Base-by-base conservation (phyloP, 2,329 filamentous ascomycete species). In the Calonectria montana region DNA sequence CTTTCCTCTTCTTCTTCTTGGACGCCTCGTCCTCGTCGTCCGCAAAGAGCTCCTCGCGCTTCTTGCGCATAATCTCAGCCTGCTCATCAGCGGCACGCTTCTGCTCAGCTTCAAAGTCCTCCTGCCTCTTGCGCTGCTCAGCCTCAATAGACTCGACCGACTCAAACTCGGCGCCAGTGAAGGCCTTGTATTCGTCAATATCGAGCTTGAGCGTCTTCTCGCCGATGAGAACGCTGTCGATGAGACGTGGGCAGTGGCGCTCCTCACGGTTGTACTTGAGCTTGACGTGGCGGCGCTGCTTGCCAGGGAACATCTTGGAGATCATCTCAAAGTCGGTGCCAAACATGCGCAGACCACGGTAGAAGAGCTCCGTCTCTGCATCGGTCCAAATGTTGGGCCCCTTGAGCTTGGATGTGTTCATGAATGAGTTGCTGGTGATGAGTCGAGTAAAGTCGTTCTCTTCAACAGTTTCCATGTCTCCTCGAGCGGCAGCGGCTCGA, bases 301-400 rank as follows among this genome's bases (percentile, higher is more conserved):
- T 91, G 74, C 90, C 89, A 1, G 91, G 90, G 79, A 97, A 96
- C 88, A 95, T 91, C 77, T 91, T 90, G 71, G 90, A 89, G 77
- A 97, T 95, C 83, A 94, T 94, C 81, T 92, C 89, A 80, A 97
- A 97, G 80, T 96, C 94, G 1, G 94, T 96, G 68, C 94, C 94
- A 79, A 95, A 96, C 88, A 93, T 93, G 69, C 87, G 85, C 2
- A 97, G 87, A 1, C 91, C 92, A 31, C 92, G 89, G 85, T 95
- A 97, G 84, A 97, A 97, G 53, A 90, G 86, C 67, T 94, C 92
- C 4, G 93, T 96, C 71, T 92, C 90, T 15, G 90, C 88, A n/a
- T 90, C 87, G 62, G 88, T 90, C 94, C 94, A 97, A 37, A 89
- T 86, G 75, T 93, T 91, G 29, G 89, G 87, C 69, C 91, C 90